Base-by-base conservation (phyloP, 768 basidiomycete genomes). In the Kondoa subrosea region DNA sequence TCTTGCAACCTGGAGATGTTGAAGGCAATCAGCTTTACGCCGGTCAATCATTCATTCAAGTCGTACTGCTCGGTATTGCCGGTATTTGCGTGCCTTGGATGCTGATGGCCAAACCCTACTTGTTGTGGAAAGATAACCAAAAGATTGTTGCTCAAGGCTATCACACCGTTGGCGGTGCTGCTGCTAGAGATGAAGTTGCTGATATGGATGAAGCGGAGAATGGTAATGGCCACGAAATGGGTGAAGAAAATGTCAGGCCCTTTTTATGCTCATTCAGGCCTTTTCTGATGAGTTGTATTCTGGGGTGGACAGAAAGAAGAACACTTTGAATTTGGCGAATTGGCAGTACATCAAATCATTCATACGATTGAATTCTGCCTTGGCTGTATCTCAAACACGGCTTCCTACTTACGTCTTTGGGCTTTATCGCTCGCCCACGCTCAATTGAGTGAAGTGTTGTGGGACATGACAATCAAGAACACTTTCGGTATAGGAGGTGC, bases 321-420 rank as follows among this genome's bases (percentile, higher is more conserved):
- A 79, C 81, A 88, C 61, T 89, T 92, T 76, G 91, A 95, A 75
- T 89, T 96, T 77, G 81, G 91, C 75, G 95, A 99, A 77, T 84
- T 95, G 68, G 84, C 95, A 27, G 88, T 97, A 69, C 93, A 99
- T 78, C 95, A 99, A 77, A 81, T 95, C 70, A 99, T 99, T 75
- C 95, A 97, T 78, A 93, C 91, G 64, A 66, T 99, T 78, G 95
- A 99, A 79, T 99, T 97, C 79, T 99, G 95, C 76, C 84, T 99
- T 34, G 95, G 93, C 4, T 96, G 93, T 77, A 96, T 96, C 74
- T 97, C 93, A 71, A 93, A 96, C 77, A 97, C 93, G 0, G 79
- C 79, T 12, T 79, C 78, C 2, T 79, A 80, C 71, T 77, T 79
- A 12, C 78, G 93, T 76, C 81, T 99, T 50, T 97, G 93, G 93